Evolutionary conservation across 1,139 yeast species (phyloP).

Genomic region (Zygoascus hellenicus): DNA sequence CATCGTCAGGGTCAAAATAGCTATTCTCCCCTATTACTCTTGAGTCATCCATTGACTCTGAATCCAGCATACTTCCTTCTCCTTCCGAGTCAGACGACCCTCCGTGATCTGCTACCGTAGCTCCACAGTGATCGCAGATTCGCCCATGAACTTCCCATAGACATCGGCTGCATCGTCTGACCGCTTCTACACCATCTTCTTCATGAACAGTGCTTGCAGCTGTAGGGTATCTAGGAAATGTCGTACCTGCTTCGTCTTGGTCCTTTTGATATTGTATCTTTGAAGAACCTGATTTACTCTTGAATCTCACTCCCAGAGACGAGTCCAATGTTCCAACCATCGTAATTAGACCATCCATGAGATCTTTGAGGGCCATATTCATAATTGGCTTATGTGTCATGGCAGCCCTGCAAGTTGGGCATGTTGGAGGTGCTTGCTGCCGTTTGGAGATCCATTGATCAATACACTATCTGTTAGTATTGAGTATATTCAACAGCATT

Average conservation of each 20-base stretch:
- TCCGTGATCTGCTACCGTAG: slow-evolving; percentile 29
- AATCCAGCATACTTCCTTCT: slow-evolving; percentile 6
- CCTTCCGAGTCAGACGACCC: slow-evolving; percentile 4
- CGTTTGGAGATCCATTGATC: slow-evolving; percentile 25
- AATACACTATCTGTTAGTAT: slow-evolving; percentile 20
- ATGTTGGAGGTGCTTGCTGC: slow-evolving; percentile 16
- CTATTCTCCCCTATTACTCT: slow-evolving; percentile 1
- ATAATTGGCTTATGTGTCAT: slow-evolving; percentile 20
- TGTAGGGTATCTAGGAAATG: slow-evolving; percentile 22
- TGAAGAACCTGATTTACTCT: slow-evolving; percentile 14
- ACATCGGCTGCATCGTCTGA: slow-evolving; percentile 25
- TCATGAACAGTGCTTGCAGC: slow-evolving; percentile 12
- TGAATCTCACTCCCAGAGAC: slow-evolving; percentile 9
- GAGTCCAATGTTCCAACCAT: slow-evolving; percentile 15
- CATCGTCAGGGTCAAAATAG: slow-evolving; percentile 9
- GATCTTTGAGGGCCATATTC: slow-evolving; percentile 17
- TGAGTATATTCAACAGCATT: slow-evolving; percentile 4
- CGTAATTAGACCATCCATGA: slow-evolving; percentile 15
- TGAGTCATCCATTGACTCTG: slow-evolving; percentile 6
- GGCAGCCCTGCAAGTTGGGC: slow-evolving; percentile 26
- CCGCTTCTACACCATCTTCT: slow-evolving; percentile 24
- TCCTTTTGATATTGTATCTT: slow-evolving; percentile 21
- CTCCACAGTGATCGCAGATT: slow-evolving; percentile 31
- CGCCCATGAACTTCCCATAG: slow-evolving; percentile 26
- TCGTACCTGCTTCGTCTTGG: slow-evolving; percentile 14